These are phyloP conservation scores for Fragaria vesca DNA, from an alignment of 306 rosid species.

Conservation along the genomic window DNA sequence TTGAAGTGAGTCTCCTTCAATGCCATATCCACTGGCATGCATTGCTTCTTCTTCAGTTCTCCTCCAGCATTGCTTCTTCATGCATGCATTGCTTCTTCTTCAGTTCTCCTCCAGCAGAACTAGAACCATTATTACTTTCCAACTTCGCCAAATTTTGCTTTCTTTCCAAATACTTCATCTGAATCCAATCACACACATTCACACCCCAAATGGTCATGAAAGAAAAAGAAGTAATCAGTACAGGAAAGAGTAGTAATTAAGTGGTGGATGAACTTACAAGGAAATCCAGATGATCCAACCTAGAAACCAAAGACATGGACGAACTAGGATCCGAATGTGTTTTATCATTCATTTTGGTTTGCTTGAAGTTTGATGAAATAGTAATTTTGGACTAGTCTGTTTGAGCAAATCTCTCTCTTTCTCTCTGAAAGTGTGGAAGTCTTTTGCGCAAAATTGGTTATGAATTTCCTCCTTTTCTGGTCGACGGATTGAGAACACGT, in stretches of 20 bases:
- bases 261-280: constrained; percentile 32
- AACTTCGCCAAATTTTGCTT: constrained; percentile 35
- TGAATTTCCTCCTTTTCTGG: constrained; percentile 33
- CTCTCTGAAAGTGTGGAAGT: not conserved
- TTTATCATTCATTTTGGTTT: constrained; percentile 35
- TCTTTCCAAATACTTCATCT: constrained; percentile 75
- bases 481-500: constrained; percentile 25
- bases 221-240: not conserved
- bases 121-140: constrained; percentile 18
- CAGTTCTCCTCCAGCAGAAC: constrained; percentile 2
- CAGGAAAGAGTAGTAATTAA: not conserved
- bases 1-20: constrained; percentile 49
- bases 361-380: not conserved
- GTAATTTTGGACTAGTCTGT: not conserved
- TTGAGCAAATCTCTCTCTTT: not conserved
- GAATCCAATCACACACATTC: not conserved
- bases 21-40: constrained; percentile 42
- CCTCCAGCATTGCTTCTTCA: no score
- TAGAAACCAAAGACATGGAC: constrained; percentile 57
- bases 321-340: constrained; percentile 31
- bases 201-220: not conserved
- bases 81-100: constrained; percentile 30
- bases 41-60: constrained; percentile 22
- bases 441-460: constrained; percentile 26
- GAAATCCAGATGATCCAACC: constrained; percentile 75